These are phyloP conservation scores for Diaporthe sp. DNA, from an alignment of 2,329 filamentous ascomycete species.

Conservation along the genomic window DNA sequence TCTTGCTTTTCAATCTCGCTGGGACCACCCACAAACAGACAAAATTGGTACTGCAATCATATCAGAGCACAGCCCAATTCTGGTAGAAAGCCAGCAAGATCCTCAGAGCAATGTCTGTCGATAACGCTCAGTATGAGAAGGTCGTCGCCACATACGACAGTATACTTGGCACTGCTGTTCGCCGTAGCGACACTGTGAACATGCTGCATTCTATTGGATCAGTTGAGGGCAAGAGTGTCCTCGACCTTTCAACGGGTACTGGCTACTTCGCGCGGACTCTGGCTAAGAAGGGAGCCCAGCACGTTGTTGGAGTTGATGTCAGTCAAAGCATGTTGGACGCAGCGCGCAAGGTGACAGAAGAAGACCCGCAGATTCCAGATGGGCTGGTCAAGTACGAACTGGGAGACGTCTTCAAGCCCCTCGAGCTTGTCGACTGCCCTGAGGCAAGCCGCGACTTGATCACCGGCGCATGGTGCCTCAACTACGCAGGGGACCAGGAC, in stretches of 20 bases:
- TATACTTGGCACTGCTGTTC: not conserved
- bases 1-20: too few species aligned
- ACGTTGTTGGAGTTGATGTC: not conserved
- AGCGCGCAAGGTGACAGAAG: not conserved
- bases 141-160: constrained; percentile 13
- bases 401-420: not conserved
- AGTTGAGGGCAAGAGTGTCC: not conserved
- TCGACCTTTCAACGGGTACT: not conserved
- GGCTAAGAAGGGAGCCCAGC: not conserved
- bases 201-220: not conserved
- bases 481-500: not conserved
- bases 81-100: not conserved
- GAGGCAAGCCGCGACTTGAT: not conserved
- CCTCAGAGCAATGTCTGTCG: not conserved
- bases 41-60: not conserved
- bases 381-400: not conserved
- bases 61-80: too few species aligned
- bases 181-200: constrained; percentile 8
- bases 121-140: constrained; percentile 20
- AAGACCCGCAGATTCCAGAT: not conserved
- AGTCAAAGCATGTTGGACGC: constrained; percentile 1
- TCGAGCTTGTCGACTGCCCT: not conserved
- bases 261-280: constrained; percentile 3
- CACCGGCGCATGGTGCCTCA: not conserved
- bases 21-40: too few species aligned